A percentile compares a stretch with the other conserved stretches of the same genome.
phyloP scores from a whole-genome alignment of 768 basidiomycete genomes.

The Termitomyces sp. region DNA sequence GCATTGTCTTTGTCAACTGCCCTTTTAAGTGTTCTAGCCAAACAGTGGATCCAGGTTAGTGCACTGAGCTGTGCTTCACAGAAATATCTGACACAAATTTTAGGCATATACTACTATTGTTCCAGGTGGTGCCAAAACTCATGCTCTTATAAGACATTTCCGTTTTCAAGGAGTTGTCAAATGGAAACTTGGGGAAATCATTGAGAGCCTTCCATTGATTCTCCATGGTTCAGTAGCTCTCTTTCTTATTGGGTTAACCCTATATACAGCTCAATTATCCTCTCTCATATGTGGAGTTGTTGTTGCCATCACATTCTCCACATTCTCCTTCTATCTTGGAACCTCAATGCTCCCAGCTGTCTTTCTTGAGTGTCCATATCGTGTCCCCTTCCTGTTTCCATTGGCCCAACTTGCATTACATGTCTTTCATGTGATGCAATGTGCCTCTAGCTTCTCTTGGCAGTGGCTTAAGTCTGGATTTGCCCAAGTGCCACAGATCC shows the following conservation, averaged over 20 bases:
- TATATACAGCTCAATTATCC: not conserved
- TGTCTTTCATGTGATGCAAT: not conserved
- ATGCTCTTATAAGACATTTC: not conserved
- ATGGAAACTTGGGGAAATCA: not conserved
- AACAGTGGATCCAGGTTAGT: not conserved
- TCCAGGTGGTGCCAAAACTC: not conserved
- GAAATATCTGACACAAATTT: not conserved
- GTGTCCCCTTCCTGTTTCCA: not conserved
- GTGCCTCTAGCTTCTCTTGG: not conserved
- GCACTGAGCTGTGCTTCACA: no score
- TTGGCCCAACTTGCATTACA: not conserved
- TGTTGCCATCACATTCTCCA: not conserved
- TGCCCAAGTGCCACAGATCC: not conserved
- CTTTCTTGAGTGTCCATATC: not conserved
- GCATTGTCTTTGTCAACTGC: not conserved
- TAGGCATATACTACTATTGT: not conserved
- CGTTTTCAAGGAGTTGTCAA: not conserved
- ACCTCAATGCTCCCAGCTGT: not conserved
- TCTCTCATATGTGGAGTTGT: not conserved
- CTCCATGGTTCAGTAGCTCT: not conserved
- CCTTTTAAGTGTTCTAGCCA: not conserved
- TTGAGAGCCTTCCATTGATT: not conserved
- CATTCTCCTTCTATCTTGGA: not conserved
- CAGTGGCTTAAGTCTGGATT: not conserved
- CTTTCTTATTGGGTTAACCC: not conserved